Percentiles rank a stretch among this genome's conserved stretches.
phyloP scores from a whole-genome alignment of 1,139 yeast genomes.

The Candida mesenterica region DNA sequence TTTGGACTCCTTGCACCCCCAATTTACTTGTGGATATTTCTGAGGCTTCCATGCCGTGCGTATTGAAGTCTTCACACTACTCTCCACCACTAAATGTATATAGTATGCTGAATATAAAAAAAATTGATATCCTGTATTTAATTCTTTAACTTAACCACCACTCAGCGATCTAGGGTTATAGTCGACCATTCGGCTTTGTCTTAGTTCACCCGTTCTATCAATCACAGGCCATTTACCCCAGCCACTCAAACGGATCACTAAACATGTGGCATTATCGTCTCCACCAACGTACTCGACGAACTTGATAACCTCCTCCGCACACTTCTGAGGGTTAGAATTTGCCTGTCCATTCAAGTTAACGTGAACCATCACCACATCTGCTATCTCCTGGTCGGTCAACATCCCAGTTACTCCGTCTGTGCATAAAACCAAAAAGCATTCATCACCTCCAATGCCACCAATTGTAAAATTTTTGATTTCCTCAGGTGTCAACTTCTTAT shows the following conservation, averaged over 20 bases:
- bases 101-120: no score
- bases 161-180: constrained; percentile 42
- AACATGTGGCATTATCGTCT: constrained; percentile 90
- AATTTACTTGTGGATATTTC: no score
- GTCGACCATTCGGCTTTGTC: constrained; percentile 71
- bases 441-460: constrained; percentile 71
- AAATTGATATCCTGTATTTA: no score
- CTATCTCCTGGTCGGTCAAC: constrained; percentile 86
- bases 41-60: no score
- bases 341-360: constrained; percentile 64
- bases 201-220: constrained; percentile 78
- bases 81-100: no score
- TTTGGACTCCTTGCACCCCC: no score
- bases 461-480: constrained; percentile 44
- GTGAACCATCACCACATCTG: constrained; percentile 76
- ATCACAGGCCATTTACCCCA: constrained; percentile 91
- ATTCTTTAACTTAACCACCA: no score
- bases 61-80: no score
- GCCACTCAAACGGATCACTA: constrained; percentile 74
- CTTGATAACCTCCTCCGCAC: constrained; percentile 81
- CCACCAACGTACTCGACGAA: constrained; percentile 89
- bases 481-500: constrained; percentile 29
- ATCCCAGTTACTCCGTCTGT: constrained; percentile 86
- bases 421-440: constrained; percentile 71
- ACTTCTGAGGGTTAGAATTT: constrained; percentile 83